phyloP scores from a whole-genome alignment of 2,329 filamentous ascomycete species.

The Pseudopithomyces chartarum region DNA sequence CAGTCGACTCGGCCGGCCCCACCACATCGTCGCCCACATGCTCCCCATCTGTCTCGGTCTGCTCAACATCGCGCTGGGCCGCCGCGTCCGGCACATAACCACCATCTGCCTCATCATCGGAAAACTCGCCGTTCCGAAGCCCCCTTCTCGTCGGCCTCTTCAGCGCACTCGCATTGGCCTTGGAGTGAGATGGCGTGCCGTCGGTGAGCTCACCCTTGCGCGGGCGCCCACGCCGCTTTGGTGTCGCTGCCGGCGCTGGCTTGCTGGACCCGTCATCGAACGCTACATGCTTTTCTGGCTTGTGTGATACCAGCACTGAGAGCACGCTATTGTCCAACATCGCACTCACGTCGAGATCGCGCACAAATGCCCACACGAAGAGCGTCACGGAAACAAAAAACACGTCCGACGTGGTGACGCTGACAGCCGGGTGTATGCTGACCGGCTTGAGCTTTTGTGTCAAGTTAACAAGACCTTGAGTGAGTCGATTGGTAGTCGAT shows the following conservation, averaged over 20 bases:
- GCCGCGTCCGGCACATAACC: conserved; percentile 30
- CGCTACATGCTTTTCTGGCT: conserved; percentile 35
- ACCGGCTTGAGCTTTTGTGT: conserved; percentile 54
- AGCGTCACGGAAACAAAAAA: conserved; percentile 60
- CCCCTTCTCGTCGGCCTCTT: conserved; percentile 26
- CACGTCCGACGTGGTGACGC: conserved; percentile 63
- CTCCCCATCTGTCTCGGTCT: conserved; percentile 39
- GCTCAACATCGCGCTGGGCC: conserved; percentile 26
- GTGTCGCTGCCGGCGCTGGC: conserved; percentile 18
- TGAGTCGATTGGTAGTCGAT: conserved; percentile 32
- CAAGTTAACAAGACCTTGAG: conserved; percentile 28
- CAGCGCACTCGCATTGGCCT: conserved; percentile 12
- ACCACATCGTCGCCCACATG: conserved; percentile 29
- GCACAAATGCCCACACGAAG: conserved; percentile 63
- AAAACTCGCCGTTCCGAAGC: conserved; percentile 17
- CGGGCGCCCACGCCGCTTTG: conserved; percentile 35
- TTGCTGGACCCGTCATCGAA: conserved; percentile 18
- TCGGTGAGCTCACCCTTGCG: conserved; percentile 27
- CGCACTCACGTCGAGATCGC: conserved; percentile 56
- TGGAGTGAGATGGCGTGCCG: conserved; percentile 13
- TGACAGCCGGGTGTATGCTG: conserved; percentile 63
- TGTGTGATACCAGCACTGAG: conserved; percentile 27
- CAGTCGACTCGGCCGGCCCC: conserved; percentile 42
- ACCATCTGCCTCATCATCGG: conserved; percentile 30
- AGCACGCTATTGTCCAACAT: conserved; percentile 51